Conservation (phyloP, 2,329 filamentous ascomycete species). For the Cylindrodendrum hubeiense region DNA sequence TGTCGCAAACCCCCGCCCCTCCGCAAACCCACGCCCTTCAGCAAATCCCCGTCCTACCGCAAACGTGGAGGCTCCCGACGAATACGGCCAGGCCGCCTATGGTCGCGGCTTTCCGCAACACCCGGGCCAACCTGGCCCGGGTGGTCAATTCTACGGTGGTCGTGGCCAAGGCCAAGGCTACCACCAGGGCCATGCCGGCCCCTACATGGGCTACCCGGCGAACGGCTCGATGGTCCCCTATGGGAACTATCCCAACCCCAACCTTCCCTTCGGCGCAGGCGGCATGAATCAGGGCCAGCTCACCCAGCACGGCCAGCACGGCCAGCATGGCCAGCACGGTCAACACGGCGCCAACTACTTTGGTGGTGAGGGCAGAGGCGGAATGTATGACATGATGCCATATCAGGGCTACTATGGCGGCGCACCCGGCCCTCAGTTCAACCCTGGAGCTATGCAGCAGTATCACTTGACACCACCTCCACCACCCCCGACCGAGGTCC, state of each 20-base stretch:
- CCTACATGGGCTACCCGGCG: slow-evolving; percentile 54
- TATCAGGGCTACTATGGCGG: slow-evolving; percentile 56
- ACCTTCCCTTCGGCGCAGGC: slow-evolving; percentile 57
- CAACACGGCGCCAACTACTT: slow-evolving; percentile 57
- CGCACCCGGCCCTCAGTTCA: slow-evolving; percentile 39
- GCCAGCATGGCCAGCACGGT: slow-evolving; percentile 32
- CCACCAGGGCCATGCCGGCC: slow-evolving; percentile 61
- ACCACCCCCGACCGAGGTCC: slow-evolving; percentile 57
- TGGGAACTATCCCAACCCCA: slow-evolving; percentile 45
- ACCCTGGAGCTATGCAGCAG: slow-evolving; percentile 53
- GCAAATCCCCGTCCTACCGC: slow-evolving; percentile 55
- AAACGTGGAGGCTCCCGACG: slow-evolving; percentile 74
- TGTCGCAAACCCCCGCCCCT: slow-evolving; percentile 40
- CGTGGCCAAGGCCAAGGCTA: slow-evolving; percentile 54
- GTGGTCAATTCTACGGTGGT: slow-evolving; percentile 46
- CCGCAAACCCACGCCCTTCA: slow-evolving; percentile 63
- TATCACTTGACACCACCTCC: slow-evolving; percentile 57
- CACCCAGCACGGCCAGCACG: slow-evolving; percentile 50
- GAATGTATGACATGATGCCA: slow-evolving; percentile 65
- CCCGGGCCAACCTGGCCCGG: slow-evolving; percentile 20
- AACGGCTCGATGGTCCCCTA: slow-evolving; percentile 63
- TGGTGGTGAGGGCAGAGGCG: slow-evolving; percentile 50
- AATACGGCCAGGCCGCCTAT: slow-evolving; percentile 62
- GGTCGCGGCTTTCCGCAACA: slow-evolving; percentile 50
- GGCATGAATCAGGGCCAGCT: slow-evolving; percentile 41